Conservation (phyloP, 2,329 filamentous ascomycete genomes). For the Hortaea werneckii region DNA sequence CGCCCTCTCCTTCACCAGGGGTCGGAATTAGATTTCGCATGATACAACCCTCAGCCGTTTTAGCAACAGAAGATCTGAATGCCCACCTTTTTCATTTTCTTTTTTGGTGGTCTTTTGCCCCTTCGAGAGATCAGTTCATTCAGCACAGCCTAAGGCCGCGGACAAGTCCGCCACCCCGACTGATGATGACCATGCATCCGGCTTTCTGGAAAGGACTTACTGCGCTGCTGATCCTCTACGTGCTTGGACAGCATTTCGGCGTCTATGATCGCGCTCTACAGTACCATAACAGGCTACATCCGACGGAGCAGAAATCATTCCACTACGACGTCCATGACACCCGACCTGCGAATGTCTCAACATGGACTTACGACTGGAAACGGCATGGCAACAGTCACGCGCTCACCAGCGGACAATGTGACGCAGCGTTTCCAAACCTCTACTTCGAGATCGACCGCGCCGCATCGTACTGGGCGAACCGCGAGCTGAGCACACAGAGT, state of each 20-base stretch:
- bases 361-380: slow-evolving; percentile 6
- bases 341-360: neutral
- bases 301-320: neutral
- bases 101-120: no score
- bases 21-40: no score
- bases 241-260: slow-evolving; percentile 11
- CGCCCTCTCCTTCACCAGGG: no score
- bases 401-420: slow-evolving; percentile 21
- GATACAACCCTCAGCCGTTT: no score
- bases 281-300: neutral
- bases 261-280: neutral
- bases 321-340: neutral
- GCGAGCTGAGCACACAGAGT: slow-evolving; percentile 19
- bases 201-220: slow-evolving; percentile 11
- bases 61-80: no score
- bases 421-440: slow-evolving; percentile 22
- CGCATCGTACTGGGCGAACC: slow-evolving; percentile 14
- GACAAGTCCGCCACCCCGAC: neutral
- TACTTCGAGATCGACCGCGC: slow-evolving; percentile 23
- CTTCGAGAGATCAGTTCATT: no score
- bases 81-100: no score
- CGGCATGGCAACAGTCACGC: slow-evolving; percentile 20
- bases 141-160: no score
- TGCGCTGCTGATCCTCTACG: slow-evolving; percentile 8
- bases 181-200: slow-evolving; percentile 2